A percentile compares a stretch with the other conserved stretches of the same genome.
Evolutionary conservation across 2,329 filamentous ascomycete species (phyloP).

Genomic region (Aspergillus udagawae): DNA sequence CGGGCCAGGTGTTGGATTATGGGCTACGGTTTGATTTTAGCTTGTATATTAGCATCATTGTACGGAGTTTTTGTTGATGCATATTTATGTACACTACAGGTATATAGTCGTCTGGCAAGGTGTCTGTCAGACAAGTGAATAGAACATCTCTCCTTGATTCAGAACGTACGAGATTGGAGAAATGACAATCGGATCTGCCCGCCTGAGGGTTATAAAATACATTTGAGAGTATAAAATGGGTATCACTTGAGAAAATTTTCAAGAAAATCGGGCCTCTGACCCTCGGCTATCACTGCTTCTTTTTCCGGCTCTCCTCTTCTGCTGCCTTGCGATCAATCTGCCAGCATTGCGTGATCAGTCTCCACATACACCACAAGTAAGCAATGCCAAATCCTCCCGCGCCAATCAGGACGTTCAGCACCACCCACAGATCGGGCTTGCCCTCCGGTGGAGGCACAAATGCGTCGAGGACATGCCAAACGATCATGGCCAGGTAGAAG

Average conservation of each 20-base stretch:
- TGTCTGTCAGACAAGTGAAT: not conserved
- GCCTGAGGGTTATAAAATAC: not conserved
- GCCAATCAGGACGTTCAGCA: conserved; percentile 82
- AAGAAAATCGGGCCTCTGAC: not conserved
- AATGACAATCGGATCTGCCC: not conserved
- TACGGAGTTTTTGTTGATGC: conserved; percentile 1
- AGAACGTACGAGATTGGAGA: not conserved
- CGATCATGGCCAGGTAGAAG: conserved; percentile 74
- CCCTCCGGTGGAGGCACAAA: conserved; percentile 63
- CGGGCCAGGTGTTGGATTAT: conserved; percentile 8
- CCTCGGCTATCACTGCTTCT: conserved; percentile 26
- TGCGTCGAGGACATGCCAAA: conserved; percentile 75
- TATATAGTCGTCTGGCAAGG: not conserved
- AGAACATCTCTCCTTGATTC: not conserved
- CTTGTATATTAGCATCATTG: conserved; percentile 15
- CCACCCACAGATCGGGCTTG: conserved; percentile 93
- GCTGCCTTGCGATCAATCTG: conserved; percentile 20
- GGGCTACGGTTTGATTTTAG: conserved; percentile 8
- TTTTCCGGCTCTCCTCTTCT: conserved; percentile 29
- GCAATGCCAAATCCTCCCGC: conserved; percentile 80
- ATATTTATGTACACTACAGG: not conserved
- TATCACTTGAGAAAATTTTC: conserved; percentile 22
- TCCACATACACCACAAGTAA: conserved; percentile 87
- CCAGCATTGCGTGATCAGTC: conserved; percentile 39
- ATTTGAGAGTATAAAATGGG: conserved; percentile 16